Percentiles rank a stretch among this genome's conserved stretches.
Conservation (phyloP, 2,329 filamentous ascomycete genomes). For the Colletotrichum theobromicola region DNA sequence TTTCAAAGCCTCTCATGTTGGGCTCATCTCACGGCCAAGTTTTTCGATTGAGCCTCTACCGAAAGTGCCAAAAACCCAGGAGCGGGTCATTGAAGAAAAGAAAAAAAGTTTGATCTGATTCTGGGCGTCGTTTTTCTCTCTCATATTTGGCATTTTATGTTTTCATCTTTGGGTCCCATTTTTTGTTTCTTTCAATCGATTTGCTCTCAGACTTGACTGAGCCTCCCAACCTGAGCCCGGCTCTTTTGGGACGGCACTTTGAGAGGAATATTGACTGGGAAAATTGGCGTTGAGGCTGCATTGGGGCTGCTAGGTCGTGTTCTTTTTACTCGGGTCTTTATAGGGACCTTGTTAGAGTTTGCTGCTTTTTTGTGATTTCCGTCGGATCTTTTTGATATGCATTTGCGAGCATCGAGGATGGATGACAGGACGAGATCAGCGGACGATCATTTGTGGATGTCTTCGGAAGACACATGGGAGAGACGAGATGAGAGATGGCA, state of each 20-base stretch:
- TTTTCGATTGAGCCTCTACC: conserved; percentile 2
- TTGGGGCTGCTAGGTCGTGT: conserved; percentile 5
- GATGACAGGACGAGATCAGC: conserved; percentile 2
- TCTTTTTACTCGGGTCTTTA: not conserved
- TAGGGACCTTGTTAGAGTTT: conserved; percentile 10
- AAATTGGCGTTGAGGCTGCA: conserved; percentile 19
- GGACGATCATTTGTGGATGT: not conserved
- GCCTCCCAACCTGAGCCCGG: not conserved
- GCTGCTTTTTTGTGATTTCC: not conserved
- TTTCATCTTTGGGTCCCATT: not conserved
- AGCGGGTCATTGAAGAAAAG: conserved; percentile 13
- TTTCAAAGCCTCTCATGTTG: not conserved
- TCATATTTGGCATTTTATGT: conserved; percentile 4
- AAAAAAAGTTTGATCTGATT: conserved; percentile 19
- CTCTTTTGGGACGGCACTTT: not conserved
- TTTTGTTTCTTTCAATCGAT: not conserved
- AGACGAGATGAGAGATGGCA: conserved; percentile 4
- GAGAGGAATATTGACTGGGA: not conserved
- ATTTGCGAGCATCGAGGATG: conserved; percentile 12
- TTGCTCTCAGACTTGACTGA: not conserved
- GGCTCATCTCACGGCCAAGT: not conserved
- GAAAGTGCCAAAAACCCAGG: not conserved
- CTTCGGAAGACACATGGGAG: conserved; percentile 5
- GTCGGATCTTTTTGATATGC: not conserved
- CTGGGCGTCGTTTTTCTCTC: conserved; percentile 1